phyloP scores from a whole-genome alignment of 2,329 filamentous ascomycete genomes.

The Trichoderma sp. region DNA sequence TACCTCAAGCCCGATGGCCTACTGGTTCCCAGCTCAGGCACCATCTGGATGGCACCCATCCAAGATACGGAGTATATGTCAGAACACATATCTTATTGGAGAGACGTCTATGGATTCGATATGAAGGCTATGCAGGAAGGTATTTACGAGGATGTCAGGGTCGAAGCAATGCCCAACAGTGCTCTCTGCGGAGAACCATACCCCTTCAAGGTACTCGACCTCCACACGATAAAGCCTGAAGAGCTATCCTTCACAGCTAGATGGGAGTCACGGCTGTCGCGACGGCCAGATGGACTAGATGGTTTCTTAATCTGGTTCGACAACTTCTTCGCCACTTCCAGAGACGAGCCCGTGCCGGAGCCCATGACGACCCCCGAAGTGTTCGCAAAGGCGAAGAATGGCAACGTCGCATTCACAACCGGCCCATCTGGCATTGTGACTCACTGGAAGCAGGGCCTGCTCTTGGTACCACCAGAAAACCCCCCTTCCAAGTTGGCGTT shows the following conservation, averaged over 20 bases:
- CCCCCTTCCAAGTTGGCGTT: slow-evolving; percentile 45
- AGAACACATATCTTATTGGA: slow-evolving; percentile 82
- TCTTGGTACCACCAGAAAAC: slow-evolving; percentile 63
- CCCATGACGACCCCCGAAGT: slow-evolving; percentile 56
- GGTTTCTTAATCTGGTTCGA: slow-evolving; percentile 94
- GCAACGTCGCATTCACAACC: slow-evolving; percentile 82
- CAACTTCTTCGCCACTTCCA: slow-evolving; percentile 75
- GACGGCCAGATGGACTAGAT: slow-evolving; percentile 68
- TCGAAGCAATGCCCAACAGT: slow-evolving; percentile 64
- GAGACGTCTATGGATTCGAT: slow-evolving; percentile 89
- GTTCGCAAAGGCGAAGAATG: slow-evolving; percentile 55
- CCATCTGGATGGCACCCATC: slow-evolving; percentile 77
- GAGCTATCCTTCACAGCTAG: slow-evolving; percentile 73
- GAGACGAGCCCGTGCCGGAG: slow-evolving; percentile 47
- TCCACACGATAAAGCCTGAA: slow-evolving; percentile 67
- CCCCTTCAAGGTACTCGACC: slow-evolving; percentile 71
- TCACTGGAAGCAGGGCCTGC: slow-evolving; percentile 85
- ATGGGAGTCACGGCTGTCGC: slow-evolving; percentile 60
- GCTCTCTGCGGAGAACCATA: slow-evolving; percentile 58
- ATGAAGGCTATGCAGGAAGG: slow-evolving; percentile 86
- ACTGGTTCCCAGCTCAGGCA: slow-evolving; percentile 82
- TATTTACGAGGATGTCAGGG: slow-evolving; percentile 77
- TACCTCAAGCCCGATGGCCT: slow-evolving; percentile 79
- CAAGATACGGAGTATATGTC: slow-evolving; percentile 73
- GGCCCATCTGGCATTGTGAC: slow-evolving; percentile 73